Evolutionary conservation across 371 early-diverging fungal species (phyloP).

Genomic region (Mortierella sp.): DNA sequence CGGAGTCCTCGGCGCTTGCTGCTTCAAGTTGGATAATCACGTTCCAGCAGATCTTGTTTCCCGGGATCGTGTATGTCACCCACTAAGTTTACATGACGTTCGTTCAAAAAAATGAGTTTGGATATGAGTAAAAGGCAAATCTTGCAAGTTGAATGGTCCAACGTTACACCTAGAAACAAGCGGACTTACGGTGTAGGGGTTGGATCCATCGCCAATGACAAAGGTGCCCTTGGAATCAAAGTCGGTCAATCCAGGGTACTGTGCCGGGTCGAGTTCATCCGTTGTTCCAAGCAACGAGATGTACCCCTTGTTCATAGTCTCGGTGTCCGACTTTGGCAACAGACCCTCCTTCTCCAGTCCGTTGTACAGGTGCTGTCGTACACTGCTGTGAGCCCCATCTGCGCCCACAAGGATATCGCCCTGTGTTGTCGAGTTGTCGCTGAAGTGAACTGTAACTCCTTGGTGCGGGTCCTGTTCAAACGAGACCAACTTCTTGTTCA

Average conservation of each 20-base stretch:
- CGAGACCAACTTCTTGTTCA: conserved; percentile 19
- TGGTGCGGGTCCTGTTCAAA: conserved; percentile 8
- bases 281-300: conserved; percentile 16
- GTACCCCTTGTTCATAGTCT: background rate
- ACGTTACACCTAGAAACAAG: too few relatives aligned
- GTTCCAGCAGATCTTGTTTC: conserved; percentile 24
- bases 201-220: too few relatives aligned
- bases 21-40: conserved; percentile 2
- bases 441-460: conserved; percentile 22
- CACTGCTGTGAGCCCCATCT: conserved; percentile 27
- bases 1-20: background rate
- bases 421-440: conserved; percentile 14
- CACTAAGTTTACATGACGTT: conserved; percentile 18
- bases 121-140: too few relatives aligned
- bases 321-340: conserved; percentile 17
- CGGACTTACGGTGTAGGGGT: too few relatives aligned
- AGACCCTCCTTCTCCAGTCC: background rate
- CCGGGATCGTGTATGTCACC: conserved; percentile 10
- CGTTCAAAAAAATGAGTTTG: background rate
- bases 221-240: background rate
- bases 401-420: conserved; percentile 40
- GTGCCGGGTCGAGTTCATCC: conserved; percentile 6
- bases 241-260: conserved; percentile 14
- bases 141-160: too few relatives aligned
- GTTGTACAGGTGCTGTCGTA: conserved; percentile 25